A percentile compares a stretch with the other conserved stretches of the same genome.
These are phyloP conservation scores for Sechiopsis laciniata DNA, from an alignment of 306 rosid species.

Conservation along the genomic window DNA sequence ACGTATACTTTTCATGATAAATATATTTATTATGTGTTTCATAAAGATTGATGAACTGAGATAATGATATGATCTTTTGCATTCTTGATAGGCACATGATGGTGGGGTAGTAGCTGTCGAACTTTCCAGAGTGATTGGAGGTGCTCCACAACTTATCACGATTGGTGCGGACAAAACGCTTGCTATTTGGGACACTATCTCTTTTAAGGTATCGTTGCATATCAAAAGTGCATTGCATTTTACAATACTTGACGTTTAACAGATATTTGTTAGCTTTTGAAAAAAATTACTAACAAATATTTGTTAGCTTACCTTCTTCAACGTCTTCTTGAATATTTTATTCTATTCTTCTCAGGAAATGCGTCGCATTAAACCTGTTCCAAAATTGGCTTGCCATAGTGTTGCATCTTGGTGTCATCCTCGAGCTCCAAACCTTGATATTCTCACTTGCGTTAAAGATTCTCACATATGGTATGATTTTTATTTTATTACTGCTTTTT, in stretches of 20 bases:
- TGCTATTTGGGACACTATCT: constrained; percentile 96
- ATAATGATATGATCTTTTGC: constrained; percentile 18
- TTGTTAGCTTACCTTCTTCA: constrained; percentile 8
- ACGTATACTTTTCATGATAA: constrained; percentile 7
- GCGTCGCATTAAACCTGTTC: constrained; percentile 95
- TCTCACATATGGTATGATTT: constrained; percentile 75
- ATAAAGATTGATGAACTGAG: constrained; percentile 6
- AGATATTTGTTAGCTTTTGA: constrained; percentile 17
- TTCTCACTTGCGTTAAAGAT: constrained; percentile 93
- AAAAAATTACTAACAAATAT: constrained; percentile 10
- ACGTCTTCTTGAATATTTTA: constrained; percentile 10
- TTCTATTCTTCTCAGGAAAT: constrained; percentile 54
- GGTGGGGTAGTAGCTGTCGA: constrained; percentile 98
- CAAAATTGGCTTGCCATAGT: constrained; percentile 93
- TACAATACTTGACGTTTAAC: constrained; percentile 13
- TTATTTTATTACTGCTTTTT: constrained; percentile 1
- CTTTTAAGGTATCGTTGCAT: constrained; percentile 61
- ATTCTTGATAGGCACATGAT: constrained; percentile 67
- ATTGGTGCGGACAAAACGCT: constrained; percentile 96
- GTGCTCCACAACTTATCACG: constrained; percentile 95
- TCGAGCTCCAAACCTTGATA: constrained; percentile 98
- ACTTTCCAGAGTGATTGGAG: constrained; percentile 91
- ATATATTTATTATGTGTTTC: background rate
- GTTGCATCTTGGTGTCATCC: constrained; percentile 99
- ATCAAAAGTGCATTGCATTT: constrained; percentile 23